Evolutionary conservation across 2,329 filamentous ascomycete species (phyloP), one percentile per base, ranked within the genome.

Genomic region (Blastomyces parvus): DNA sequence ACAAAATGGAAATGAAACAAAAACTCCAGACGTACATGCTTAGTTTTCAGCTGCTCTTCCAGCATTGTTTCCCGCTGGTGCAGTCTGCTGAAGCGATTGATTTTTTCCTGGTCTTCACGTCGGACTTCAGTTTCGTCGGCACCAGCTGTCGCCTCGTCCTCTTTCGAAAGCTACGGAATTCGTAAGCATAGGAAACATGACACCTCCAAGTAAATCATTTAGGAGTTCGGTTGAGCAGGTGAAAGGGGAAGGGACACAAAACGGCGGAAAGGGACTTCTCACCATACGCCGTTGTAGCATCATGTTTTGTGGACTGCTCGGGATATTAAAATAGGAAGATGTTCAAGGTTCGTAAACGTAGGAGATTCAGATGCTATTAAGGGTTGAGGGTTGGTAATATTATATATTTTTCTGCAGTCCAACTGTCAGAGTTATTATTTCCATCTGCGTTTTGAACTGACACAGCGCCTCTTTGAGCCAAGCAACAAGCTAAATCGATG

Each of bases 81-180:
- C 66, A 99, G 82, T 55, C 91, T 87, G 77, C 92, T 97, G 82
- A 99, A 99, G 68, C 87, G 88, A 79, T 99, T 99, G 85, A 99
- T 99, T 79, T 94, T 96, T 80, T 97, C 92, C 77, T 99, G 94
- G 75, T 99, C 94, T 76, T 97, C 92, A 72, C 92, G 89, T 65
- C 94, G 89, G 64, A 99, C 94, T 77, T 97, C 90, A 70, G 91
- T 88, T 74, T 99, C 94, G 68, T 94, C 89, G 66, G 85, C 84
- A 61, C 82, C 83, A 25, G 86, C 82, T 64, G 86, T 75, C 64
- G 81, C 88, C 78, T 99, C 94, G 71, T 97, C 93, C 75, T 96
- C 93, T 74, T 91, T 95, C 56, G 90, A 91, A 69, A 99, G 88
- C 94, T 97, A 72, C 30, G 2, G n/a, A 22, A 59, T 61, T 33